Percentiles rank a stretch among this genome's conserved stretches.
These are phyloP conservation scores for Neurospora hispaniola DNA, from an alignment of 495 filamentous ascomycete genomes.

Conservation along the genomic window DNA sequence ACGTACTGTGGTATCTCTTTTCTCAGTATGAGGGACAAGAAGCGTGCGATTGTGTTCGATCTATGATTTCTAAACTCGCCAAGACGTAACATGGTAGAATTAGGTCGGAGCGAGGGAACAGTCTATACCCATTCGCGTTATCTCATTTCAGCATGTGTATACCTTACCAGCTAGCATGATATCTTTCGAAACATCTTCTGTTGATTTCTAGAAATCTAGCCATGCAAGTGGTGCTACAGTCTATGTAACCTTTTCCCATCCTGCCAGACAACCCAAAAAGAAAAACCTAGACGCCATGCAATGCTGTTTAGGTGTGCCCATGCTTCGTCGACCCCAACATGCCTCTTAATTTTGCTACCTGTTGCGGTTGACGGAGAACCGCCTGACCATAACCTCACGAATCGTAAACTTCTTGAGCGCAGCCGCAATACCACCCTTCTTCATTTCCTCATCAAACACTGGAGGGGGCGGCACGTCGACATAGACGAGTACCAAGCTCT, in stretches of 20 bases:
- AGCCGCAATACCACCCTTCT: slow-evolving; percentile 45
- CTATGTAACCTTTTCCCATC: neutral
- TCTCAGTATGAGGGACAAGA: no score
- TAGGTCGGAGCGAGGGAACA: neutral
- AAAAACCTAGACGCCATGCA: neutral
- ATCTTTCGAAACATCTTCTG: neutral
- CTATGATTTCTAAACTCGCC: no score
- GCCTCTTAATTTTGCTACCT: slow-evolving; percentile 7
- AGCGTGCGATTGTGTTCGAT: no score
- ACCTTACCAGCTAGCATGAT: neutral
- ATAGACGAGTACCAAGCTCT: slow-evolving; percentile 78
- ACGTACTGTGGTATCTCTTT: no score
- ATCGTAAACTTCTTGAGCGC: slow-evolving; percentile 65
- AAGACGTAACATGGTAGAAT: no score
- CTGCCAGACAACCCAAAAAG: neutral
- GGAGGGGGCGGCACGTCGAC: slow-evolving; percentile 78
- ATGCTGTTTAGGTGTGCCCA: neutral
- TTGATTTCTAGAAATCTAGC: neutral
- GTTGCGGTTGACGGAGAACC: slow-evolving; percentile 78
- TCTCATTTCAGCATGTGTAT: neutral
- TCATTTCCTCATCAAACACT: slow-evolving; percentile 26
- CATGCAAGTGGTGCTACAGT: neutral
- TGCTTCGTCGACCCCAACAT: neutral
- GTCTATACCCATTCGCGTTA: neutral
- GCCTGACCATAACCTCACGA: slow-evolving; percentile 66